Base-by-base conservation (phyloP, 129 eudicot species). In the Tagetes erecta region DNA sequence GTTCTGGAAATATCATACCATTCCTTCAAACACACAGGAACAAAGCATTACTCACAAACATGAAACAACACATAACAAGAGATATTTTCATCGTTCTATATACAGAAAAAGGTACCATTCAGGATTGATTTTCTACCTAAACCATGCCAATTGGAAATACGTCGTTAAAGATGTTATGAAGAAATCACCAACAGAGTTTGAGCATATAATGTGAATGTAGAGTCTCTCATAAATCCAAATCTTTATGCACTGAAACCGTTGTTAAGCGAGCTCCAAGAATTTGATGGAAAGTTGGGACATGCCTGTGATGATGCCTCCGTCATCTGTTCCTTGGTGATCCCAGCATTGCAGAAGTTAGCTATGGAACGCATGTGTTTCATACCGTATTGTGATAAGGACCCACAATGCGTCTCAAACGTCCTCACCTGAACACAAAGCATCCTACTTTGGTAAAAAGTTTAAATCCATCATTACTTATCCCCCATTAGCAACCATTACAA, bases 321-420 rank as follows among this genome's bases (percentile, higher is more conserved):
- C 71, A 49, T 41, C 78, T 86, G 90, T 56, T 91, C 84, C 51
- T n/a, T 45, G 44, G 64, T 71, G 46, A 88, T 84, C 13, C 97
- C 90, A 6, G 92, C 92, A 49, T 91, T 91, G 84, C 97, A 91
- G 10, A 91, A 74, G 75, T 91, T 87, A 36, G 94, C 94, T 5
- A 91, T 60, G 11, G 97, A 77, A 2, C 97, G 84, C 94, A 87
- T 83, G 83, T 91, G 91, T 67, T 91, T 87, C 91, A 85, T 91
- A 38, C 97, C 97, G 44, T 91, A 91, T 49, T 84, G 95, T 8
- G 92, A 86, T 7, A 91, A 72, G 27, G 92, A 86, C 71, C 97
- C 97, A 53, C 97, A 91, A 31, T 88, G 83, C 8, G 88, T 86
- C 80, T 91, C 97, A 72, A 86, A 88, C 68, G 84, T 88, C 79